Conservation (phyloP, 225 moss, liverwort and hornwort genomes). For the Pseudoscleropodium purum region DNA sequence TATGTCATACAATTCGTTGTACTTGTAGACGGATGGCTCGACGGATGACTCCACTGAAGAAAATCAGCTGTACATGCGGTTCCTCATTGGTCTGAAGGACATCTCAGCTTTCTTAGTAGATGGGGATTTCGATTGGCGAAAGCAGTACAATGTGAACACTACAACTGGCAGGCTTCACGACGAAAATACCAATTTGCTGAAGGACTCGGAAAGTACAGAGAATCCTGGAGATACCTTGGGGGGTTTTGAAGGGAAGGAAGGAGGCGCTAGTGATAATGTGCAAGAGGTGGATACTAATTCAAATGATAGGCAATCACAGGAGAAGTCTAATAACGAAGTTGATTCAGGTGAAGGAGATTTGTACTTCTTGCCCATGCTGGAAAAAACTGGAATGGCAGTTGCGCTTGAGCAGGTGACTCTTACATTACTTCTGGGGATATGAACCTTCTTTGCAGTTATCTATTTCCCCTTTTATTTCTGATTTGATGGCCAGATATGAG, state of each 20-base stretch:
- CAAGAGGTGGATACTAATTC: slow-evolving; percentile 11
- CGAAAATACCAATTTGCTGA: neutral
- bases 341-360: slow-evolving; percentile 31
- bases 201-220: neutral
- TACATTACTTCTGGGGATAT: neutral
- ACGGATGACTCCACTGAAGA: slow-evolving; percentile 63
- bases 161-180: slow-evolving; percentile 29
- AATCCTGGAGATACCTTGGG: neutral
- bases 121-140: slow-evolving; percentile 80
- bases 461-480: neutral
- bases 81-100: slow-evolving; percentile 69
- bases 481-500: neutral
- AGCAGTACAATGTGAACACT: slow-evolving; percentile 22
- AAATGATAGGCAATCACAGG: neutral
- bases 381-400: slow-evolving; percentile 74
- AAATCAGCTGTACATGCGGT: slow-evolving; percentile 82
- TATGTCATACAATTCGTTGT: neutral
- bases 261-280: slow-evolving; percentile 24
- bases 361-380: slow-evolving; percentile 65
- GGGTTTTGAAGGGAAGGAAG: slow-evolving; percentile 22
- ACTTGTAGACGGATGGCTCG: slow-evolving; percentile 53
- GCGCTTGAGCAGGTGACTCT: slow-evolving; percentile 72
- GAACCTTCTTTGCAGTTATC: neutral
- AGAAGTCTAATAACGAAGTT: neutral
- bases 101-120: slow-evolving; percentile 82